Evolutionary conservation across 2,329 filamentous ascomycete species (phyloP).

Genomic region (Chaetomium olivaceum): DNA sequence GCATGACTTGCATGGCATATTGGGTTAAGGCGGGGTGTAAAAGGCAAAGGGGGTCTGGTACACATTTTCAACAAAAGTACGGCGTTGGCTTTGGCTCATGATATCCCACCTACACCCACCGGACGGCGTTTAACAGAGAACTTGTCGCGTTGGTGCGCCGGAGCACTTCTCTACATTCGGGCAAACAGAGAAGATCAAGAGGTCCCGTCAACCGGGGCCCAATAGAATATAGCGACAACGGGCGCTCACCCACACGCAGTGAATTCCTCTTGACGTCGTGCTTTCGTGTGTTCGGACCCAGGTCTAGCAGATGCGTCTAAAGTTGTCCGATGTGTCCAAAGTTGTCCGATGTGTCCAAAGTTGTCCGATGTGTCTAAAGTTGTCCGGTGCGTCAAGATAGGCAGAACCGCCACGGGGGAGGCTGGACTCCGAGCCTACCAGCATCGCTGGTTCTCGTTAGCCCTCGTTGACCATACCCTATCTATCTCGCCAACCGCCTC

Average conservation of each 20-base stretch:
- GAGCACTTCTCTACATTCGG: constrained; percentile 39
- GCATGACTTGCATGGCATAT: constrained; percentile 36
- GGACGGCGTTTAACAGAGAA: constrained; percentile 37
- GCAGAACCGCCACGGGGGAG: neutral
- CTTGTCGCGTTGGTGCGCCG: constrained; percentile 35
- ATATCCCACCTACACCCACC: constrained; percentile 38
- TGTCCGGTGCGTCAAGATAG: neutral
- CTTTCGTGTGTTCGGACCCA: neutral
- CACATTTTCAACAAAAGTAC: constrained; percentile 42
- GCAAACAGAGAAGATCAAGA: constrained; percentile 39
- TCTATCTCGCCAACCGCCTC: neutral
- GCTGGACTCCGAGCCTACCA: neutral
- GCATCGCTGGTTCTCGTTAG: neutral
- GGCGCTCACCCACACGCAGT: neutral
- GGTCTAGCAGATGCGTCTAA: neutral
- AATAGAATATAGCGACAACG: constrained; percentile 1
- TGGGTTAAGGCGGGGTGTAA: constrained; percentile 35
- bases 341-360: neutral
- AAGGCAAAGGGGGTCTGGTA: constrained; percentile 36
- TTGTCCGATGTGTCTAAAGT: neutral
- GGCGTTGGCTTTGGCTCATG: constrained; percentile 41
- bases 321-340: neutral
- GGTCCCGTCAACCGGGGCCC: constrained; percentile 48
- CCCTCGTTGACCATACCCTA: neutral
- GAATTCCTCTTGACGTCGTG: neutral